These are phyloP conservation scores for Limnanthes douglasii DNA, from an alignment of 345 rosid species.

Conservation along the genomic window DNA sequence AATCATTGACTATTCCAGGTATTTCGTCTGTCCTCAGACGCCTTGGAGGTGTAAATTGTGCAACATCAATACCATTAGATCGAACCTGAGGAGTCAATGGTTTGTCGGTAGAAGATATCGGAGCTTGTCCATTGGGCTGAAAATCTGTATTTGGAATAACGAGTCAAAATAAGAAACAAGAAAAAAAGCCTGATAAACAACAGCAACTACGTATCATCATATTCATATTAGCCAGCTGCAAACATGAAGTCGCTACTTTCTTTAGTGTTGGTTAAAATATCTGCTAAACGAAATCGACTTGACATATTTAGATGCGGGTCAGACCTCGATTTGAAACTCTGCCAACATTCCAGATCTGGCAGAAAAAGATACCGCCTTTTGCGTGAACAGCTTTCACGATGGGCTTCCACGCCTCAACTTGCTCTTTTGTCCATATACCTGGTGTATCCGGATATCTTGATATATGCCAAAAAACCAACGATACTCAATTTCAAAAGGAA, in stretches of 20 bases:
- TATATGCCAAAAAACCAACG: no score
- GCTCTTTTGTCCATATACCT: constrained; percentile 55
- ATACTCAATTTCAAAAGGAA: no score
- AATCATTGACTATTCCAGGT: constrained; percentile 51
- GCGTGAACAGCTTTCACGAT: constrained; percentile 63
- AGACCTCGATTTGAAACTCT: constrained; percentile 38
- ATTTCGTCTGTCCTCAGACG: constrained; percentile 47
- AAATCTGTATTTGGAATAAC: constrained; percentile 14
- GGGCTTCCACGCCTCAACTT: constrained; percentile 63
- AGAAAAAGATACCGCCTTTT: constrained; percentile 49
- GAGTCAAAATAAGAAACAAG: background rate
- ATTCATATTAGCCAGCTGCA: no score
- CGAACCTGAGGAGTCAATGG: constrained; percentile 24
- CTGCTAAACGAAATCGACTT: background rate
- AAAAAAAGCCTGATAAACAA: no score
- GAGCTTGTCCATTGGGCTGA: constrained; percentile 57
- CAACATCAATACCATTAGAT: constrained; percentile 24
- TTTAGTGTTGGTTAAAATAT: background rate
- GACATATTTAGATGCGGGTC: background rate
- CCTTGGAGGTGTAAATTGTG: constrained; percentile 36
- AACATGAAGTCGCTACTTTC: no score
- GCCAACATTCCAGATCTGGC: constrained; percentile 47
- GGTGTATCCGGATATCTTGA: constrained; percentile 22
- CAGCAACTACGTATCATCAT: no score
- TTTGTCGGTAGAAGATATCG: constrained; percentile 46